Base-by-base conservation (phyloP, 2,329 filamentous ascomycete species). In the Juglanconis sp. region DNA sequence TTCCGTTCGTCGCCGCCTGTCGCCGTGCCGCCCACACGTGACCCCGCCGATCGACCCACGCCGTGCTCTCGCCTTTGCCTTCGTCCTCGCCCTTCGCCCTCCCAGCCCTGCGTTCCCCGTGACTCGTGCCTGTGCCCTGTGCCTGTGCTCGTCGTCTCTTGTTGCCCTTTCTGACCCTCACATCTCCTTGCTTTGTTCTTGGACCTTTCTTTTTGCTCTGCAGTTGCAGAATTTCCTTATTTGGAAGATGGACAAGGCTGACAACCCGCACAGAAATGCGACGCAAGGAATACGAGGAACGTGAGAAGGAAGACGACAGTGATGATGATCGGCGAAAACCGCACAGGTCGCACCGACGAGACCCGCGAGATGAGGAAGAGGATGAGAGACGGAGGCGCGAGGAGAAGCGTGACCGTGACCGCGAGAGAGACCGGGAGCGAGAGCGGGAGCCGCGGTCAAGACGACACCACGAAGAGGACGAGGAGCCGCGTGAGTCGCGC, bases 271-370 rank as follows among this genome's bases (percentile, higher is more conserved):
- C 63, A 76, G 74, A 76, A 48, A 73, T 70, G 59, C 74, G 73
- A 38, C 74, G 77, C 59, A 77, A 76, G 58, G 77, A 81, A 62
- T 68, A 69, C 54, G 77, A 77, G 51, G 64, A 65, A 34, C 57
- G 64, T 10, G 62, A 63, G n/a, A 46, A 56, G 24, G 56, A 61
- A 24, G 50, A 62, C 24, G 46, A 48, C 31, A 31, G 15, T 40
- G 38, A 40, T 40, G 4, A 40, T 50, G 70, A 73, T 56, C 67
- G 65, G 10, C 68, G 68, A 54, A 65, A 67, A 31, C 65, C 66
- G 5, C 68, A 68, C 17, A 59, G 62, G 42, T 60, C 62, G 6
- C 67, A 68, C 56, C 69, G 67, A 48, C 65, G 72, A 64, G 67
- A 71, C 51, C 63, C 66, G 59, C 67, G 69, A 50, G 67, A 73